Base-by-base conservation (phyloP, 2,329 filamentous ascomycete species). In the Thelonectria olida region DNA sequence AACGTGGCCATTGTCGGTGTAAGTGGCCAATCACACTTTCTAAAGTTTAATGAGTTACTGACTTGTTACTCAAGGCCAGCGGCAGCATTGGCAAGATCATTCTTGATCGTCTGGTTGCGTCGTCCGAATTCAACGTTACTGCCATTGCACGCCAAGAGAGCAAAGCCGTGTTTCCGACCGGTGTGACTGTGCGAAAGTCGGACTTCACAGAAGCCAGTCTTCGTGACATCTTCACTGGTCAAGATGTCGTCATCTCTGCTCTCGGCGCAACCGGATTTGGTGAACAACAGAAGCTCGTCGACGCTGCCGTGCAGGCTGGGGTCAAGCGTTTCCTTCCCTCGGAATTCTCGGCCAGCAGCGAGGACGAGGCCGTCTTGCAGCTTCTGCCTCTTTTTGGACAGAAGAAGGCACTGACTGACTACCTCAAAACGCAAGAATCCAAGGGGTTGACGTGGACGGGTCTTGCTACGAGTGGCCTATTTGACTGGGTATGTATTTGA, bases 251-350 rank as follows among this genome's bases (percentile, higher is more conserved):
- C n/a, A 59, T 88, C 25, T 81, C 79, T 13, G 75, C 80, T 1
- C 75, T 86, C 17, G 79, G 77, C 15, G 69, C 83, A 7, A 41
- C 62, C 8, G 58, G 56, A 12, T 50, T 66, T 5, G 82, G 86
- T 58, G 74, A 76, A 17, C 85, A 87, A 64, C 74, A 76, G 28
- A 77, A 76, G 27, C 72, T 87, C 61, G 81, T 86, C 41, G 81
- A 87, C 53, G 85, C 84, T 1, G 80, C 83, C 20, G 76, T 84
- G 22, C 76, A 76, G 7, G 84, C 84, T 7, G 83, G 84, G 7
- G 84, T 88, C 6, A 79, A 82, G 65, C 78, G 83, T 20, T 85
- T 86, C 72, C 74, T 87, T 22, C 84, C 84, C 5, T 81, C 81
- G 4, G 85, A 87, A 59, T 87, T 81, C 50, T 66, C 58, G n/a